These are phyloP conservation scores for Knufia petricola DNA, from an alignment of 2,329 filamentous ascomycete genomes.

Conservation along the genomic window DNA sequence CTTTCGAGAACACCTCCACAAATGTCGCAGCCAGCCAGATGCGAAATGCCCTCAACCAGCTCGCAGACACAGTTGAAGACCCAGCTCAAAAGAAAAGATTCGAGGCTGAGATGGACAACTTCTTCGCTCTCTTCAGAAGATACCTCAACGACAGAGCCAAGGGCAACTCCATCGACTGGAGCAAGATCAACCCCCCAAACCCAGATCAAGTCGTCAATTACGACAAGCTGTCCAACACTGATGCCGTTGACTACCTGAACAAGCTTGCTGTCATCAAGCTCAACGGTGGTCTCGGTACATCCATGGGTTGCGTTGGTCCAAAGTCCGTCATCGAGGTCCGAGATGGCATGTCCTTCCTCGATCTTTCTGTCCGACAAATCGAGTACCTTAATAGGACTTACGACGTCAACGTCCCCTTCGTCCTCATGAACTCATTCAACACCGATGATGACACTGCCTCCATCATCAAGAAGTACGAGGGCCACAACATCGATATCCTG, in stretches of 20 bases:
- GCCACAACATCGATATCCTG: conserved; percentile 97
- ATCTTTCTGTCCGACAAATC: conserved; percentile 96
- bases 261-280: conserved; percentile 98
- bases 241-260: conserved; percentile 88
- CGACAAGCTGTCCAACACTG: conserved; percentile 75
- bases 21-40: conserved; percentile 97
- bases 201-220: conserved; percentile 93
- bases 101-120: conserved; percentile 99
- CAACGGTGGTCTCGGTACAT: conserved; percentile 97
- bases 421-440: conserved; percentile 99
- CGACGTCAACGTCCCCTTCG: conserved; percentile 91
- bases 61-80: conserved; percentile 82
- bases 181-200: conserved; percentile 87
- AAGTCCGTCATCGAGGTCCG: conserved; percentile 99
- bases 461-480: conserved; percentile 99
- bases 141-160: conserved; percentile 99
- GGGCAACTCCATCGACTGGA: conserved; percentile 93
- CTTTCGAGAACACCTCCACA: conserved; percentile 98
- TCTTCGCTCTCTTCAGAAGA: conserved; percentile 95
- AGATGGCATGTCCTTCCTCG: conserved; percentile 99
- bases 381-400: conserved; percentile 99
- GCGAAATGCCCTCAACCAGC: conserved; percentile 91
- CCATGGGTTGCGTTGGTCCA: conserved; percentile 97
- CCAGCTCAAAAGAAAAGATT: conserved; percentile 67
- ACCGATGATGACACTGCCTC: conserved; percentile 94